phyloP scores from a whole-genome alignment of 2,329 filamentous ascomycete genomes.

The Alternaria gansuensis region DNA sequence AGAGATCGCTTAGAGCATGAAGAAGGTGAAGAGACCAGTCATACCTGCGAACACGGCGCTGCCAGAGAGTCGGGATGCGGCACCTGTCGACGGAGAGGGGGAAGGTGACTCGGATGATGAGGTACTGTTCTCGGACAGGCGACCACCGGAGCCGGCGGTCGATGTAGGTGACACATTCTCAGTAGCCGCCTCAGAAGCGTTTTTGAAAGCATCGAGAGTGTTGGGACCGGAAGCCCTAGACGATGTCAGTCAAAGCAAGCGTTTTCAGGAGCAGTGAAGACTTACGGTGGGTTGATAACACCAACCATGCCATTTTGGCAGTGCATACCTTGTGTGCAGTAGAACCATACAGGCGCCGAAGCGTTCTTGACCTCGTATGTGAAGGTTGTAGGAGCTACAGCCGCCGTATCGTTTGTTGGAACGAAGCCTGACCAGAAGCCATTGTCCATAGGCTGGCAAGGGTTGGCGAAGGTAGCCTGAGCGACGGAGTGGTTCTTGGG shows the following conservation, averaged over 20 bases:
- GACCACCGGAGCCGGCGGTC: slow-evolving; percentile 39
- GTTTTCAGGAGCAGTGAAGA: not conserved
- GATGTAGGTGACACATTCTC: slow-evolving; percentile 39
- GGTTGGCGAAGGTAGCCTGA: slow-evolving; percentile 46
- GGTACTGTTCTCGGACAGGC: slow-evolving; percentile 34
- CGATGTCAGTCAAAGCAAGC: slow-evolving; percentile 21
- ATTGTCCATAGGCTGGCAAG: slow-evolving; percentile 46
- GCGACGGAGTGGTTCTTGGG: slow-evolving; percentile 54
- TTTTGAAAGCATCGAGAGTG: slow-evolving; percentile 40
- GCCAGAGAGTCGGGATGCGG: slow-evolving; percentile 40
- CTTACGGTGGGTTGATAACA: slow-evolving; percentile 53
- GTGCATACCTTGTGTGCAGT: slow-evolving; percentile 53
- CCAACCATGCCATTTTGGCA: slow-evolving; percentile 54
- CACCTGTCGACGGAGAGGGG: slow-evolving; percentile 32
- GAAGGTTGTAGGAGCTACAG: slow-evolving; percentile 42
- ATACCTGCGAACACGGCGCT: slow-evolving; percentile 40
- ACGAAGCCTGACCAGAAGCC: slow-evolving; percentile 54
- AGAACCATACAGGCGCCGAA: slow-evolving; percentile 53
- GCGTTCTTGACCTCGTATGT: slow-evolving; percentile 48
- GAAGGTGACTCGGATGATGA: slow-evolving; percentile 22
- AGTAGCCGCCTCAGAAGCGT: slow-evolving; percentile 31
- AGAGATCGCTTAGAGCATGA: slow-evolving; percentile 39
- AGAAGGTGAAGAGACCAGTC: slow-evolving; percentile 42
- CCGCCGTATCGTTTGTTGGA: slow-evolving; percentile 35
- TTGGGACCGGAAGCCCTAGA: slow-evolving; percentile 31